Evolutionary conservation across 345 rosid genomes (phyloP), one percentile per base, ranked within the genome.

Genomic region (Odontarrhena argentea): DNA sequence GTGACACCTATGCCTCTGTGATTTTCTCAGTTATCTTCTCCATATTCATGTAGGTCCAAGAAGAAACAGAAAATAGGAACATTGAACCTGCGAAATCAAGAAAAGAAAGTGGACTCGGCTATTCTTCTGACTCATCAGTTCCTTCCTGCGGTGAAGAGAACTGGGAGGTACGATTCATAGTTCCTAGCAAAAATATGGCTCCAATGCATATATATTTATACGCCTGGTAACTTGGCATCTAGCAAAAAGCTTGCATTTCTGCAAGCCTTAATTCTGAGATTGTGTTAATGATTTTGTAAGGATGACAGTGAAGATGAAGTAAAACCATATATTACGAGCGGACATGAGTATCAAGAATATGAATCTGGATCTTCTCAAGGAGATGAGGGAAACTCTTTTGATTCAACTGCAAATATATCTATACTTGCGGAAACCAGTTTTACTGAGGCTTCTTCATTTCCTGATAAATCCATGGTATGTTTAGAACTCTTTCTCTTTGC

Each of bases 11-110:
- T 64, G 57, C 74, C 41, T 40, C 36, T 69, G 56, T 48, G 45
- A 8, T 11, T 32, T 35, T 24, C 62, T 62, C 48, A 44, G 9
- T 75, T 74, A 28, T 57, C 38, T 77, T 75, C 30, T 58, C 37
- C 69, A 11, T 34, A 63, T 76, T 48, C 37, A 58, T 83, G 62
- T 80, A 80, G 86, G 74, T 64, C 44, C 22, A 76, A 50, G 82
- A 80, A 55, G 83, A 77, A 32, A 74, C 43, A 36, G 57, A 46
- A 25, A 60, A 14, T 49, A 75, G 73, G 60, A 44, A 73, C 35
- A 70, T 36, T 8, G 50, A 65, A 47, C 55, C 44, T 69, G 59
- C 57, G 38, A 55, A 59, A 60, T 65, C 80, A 68, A 74, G 68
- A 68, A 44, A 22, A 74, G 73, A 70, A 68, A 55, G 30, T 49